phyloP scores from a whole-genome alignment of 495 filamentous ascomycete species.

The Talaromyces trachyspermus region DNA sequence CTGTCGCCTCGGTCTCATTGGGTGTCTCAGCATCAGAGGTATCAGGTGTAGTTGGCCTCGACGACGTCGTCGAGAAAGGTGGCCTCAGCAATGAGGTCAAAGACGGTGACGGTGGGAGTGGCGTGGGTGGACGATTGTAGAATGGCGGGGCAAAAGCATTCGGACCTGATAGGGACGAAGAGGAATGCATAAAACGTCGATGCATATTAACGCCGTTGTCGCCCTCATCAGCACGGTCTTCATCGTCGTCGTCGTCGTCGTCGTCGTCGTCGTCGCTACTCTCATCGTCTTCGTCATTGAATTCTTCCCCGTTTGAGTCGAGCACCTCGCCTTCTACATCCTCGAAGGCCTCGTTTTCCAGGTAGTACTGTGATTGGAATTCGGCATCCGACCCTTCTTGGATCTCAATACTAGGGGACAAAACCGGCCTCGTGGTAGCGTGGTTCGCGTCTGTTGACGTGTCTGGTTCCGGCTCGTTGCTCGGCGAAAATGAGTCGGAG shows the following conservation, averaged over 20 bases:
- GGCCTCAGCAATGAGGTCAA: conserved; percentile 90
- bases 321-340: conserved; percentile 8
- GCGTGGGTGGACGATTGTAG: conserved; percentile 82
- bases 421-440: not conserved
- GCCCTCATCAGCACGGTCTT: not conserved
- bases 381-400: conserved; percentile 24
- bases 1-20: conserved; percentile 54
- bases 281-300: conserved; percentile 9
- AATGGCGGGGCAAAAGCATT: conserved; percentile 76
- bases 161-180: conserved; percentile 35
- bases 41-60: conserved; percentile 85
- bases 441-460: not conserved
- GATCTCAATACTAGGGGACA: conserved; percentile 2
- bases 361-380: conserved; percentile 41
- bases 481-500: not conserved
- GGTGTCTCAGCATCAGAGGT: conserved; percentile 74
- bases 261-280: not conserved
- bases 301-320: conserved; percentile 8
- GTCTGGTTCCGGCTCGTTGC: not conserved
- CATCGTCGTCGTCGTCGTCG: conserved; percentile 3
- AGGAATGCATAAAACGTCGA: conserved; percentile 36
- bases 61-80: conserved; percentile 60
- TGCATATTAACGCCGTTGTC: conserved; percentile 27
- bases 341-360: conserved; percentile 33
- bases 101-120: conserved; percentile 86